Evolutionary conservation across 2,329 filamentous ascomycete species (phyloP).

Genomic region (Botryosphaeria agaves): DNA sequence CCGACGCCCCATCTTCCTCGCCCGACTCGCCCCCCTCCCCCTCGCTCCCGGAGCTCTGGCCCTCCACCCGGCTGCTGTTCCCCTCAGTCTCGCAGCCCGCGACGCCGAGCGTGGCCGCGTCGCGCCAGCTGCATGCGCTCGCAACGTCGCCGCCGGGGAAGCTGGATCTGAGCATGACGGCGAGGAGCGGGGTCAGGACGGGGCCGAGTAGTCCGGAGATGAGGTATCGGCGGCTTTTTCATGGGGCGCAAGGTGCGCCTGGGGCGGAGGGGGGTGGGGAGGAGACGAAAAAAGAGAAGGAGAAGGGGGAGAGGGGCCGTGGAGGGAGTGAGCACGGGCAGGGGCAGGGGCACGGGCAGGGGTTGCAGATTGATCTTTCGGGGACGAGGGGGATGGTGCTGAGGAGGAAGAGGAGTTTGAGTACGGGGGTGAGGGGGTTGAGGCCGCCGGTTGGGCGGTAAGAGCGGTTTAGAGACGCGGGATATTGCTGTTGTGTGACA

Average conservation of each 20-base stretch:
- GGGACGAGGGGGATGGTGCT: conserved; percentile 10
- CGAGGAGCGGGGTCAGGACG: background rate
- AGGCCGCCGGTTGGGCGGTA: conserved; percentile 9
- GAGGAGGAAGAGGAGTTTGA: conserved; percentile 10
- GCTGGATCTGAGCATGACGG: background rate
- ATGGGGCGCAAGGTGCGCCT: conserved; percentile 6
- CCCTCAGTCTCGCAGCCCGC: conserved; percentile 13
- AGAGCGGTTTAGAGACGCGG: background rate
- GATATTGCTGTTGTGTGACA: background rate
- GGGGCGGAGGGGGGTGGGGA: conserved; percentile 1
- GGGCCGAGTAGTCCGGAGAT: conserved; percentile 19
- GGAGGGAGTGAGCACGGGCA: no score
- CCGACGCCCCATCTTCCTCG: conserved; percentile 14
- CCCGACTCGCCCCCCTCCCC: conserved; percentile 16
- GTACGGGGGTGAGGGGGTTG: conserved; percentile 11
- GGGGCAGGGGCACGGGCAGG: no score
- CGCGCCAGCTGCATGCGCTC: no score
- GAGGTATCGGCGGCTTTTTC: conserved; percentile 24
- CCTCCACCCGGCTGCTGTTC: conserved; percentile 8
- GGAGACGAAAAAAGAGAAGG: conserved; percentile 1
- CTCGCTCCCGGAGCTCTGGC: conserved; percentile 11
- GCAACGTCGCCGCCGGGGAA: conserved; percentile 3
- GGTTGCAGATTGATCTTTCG: conserved; percentile 7
- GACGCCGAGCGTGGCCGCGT: conserved; percentile 7
- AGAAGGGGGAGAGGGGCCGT: conserved; percentile 1